These are phyloP conservation scores for Colletotrichum melonis DNA, from an alignment of 2,329 filamentous ascomycete species.

Conservation along the genomic window DNA sequence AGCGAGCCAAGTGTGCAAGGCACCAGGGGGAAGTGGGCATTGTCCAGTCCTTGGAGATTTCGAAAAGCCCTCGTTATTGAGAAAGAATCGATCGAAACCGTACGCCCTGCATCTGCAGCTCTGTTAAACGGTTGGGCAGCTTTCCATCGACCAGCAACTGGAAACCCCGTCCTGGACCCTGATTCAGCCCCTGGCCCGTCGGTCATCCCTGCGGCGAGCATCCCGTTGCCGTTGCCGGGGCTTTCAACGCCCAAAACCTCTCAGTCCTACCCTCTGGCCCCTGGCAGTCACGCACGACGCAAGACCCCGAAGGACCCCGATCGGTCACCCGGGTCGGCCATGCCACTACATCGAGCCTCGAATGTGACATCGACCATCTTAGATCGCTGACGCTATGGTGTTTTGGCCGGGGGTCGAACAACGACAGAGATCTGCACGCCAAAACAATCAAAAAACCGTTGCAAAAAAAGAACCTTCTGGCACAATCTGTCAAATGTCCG, in stretches of 20 bases:
- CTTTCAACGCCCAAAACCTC: neutral
- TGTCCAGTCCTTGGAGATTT: neutral
- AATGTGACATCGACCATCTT: constrained; percentile 21
- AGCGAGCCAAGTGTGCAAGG: neutral
- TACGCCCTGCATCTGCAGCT: neutral
- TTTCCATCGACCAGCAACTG: neutral
- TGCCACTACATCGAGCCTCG: constrained; percentile 26
- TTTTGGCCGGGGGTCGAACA: neutral
- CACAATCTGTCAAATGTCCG: neutral
- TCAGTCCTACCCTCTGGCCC: neutral
- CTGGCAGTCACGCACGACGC: neutral
- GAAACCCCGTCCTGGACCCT: constrained; percentile 24
- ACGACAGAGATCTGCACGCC: neutral
- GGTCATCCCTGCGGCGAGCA: constrained; percentile 30
- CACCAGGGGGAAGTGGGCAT: neutral
- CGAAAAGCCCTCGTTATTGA: neutral
- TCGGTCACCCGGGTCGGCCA: constrained; percentile 19
- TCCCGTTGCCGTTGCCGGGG: constrained; percentile 12
- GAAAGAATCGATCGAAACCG: neutral
- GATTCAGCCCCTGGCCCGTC: constrained; percentile 31
- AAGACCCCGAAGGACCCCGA: constrained; percentile 29
- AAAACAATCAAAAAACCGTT: neutral
- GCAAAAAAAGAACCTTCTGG: constrained; percentile 18
- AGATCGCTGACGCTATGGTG: neutral
- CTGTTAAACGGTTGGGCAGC: neutral